Base-by-base conservation (phyloP, 73 alveolate species). In the Diophrys sp. region DNA sequence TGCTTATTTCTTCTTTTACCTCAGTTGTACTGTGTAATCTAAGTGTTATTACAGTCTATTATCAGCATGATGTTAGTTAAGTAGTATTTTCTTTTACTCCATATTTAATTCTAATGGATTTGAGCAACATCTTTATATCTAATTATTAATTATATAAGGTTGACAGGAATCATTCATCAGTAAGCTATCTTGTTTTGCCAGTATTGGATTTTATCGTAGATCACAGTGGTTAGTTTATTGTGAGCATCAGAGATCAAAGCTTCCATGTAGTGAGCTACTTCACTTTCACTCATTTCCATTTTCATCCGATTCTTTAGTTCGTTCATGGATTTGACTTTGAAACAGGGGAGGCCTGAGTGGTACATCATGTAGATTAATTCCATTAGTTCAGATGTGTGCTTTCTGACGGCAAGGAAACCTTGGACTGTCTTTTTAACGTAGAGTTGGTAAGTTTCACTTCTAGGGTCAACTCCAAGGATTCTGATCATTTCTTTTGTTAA, bases 201-300 rank as follows among this genome's bases (percentile, higher is more conserved):
- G 71, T 94, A 92, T 78, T 96, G 94, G 31, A 96, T 95, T 68
- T 85, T 87, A 73, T 96, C 99, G 85, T 96, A 96, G 87, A 89
- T 81, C 57, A 83, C 92, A 24, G 99, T 96, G 14, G 98, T 90
- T 94, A 95, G 90, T 72, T 92, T 96, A 82, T 96, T 97, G 80
- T 92, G 94, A 0, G 99, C 99, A 71, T 90, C 87, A 56, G 94
- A 73, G 23, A 96, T 92, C 23, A 96, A 71, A n/a, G 79, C 89
- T 81, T 92, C 81, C 98, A 94, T 94, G 77, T 88, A 89, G 54
- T 92, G 92, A 31, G 97, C 98, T 18, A 98, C 99, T 72, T 95
- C 98, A 34, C 92, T 84, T 56, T 91, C 96, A 77, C 89, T 94
- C 71, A 92, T 73, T 30, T 96, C 97, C n/a, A 92, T 68, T 79